Evolutionary conservation across 106 monocot genomes (phyloP).

Genomic region (Dendrobium nobile): DNA sequence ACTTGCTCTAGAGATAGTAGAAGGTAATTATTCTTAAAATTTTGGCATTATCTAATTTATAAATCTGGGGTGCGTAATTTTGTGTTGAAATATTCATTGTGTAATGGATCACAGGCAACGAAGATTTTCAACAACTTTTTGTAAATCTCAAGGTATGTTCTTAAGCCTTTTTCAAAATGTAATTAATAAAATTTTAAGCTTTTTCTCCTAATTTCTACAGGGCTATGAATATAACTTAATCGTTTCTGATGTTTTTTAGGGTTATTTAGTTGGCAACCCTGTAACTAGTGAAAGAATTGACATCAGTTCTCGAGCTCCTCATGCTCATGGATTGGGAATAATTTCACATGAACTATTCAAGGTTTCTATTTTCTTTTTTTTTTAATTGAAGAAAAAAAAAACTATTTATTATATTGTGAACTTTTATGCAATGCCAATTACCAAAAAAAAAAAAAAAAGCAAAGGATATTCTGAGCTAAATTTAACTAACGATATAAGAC

Average conservation of each 20-base stretch:
- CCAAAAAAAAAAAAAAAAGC: too few relatives aligned
- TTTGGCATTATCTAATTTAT: not conserved
- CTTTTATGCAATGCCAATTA: too few relatives aligned
- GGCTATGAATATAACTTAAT: not conserved
- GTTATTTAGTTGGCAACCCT: conserved; percentile 31
- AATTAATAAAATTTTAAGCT: too few relatives aligned
- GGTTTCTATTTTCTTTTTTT: conserved; percentile 7
- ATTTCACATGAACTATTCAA: conserved; percentile 33
- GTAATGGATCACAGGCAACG: too few relatives aligned
- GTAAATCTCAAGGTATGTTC: too few relatives aligned
- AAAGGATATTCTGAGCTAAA: too few relatives aligned
- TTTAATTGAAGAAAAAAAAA: too few relatives aligned
- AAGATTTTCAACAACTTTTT: too few relatives aligned
- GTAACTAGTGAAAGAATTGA: conserved; percentile 13
- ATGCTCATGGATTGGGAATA: conserved; percentile 29
- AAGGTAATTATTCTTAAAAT: not conserved
- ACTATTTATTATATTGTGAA: too few relatives aligned
- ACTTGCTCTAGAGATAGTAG: conserved; percentile 7
- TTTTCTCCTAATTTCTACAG: too few relatives aligned
- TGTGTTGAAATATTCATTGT: not conserved
- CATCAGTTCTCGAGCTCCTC: not conserved
- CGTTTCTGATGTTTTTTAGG: not conserved
- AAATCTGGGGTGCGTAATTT: not conserved
- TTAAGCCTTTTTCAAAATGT: too few relatives aligned
- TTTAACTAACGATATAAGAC: too few relatives aligned